Evolutionary conservation across 2,329 filamentous ascomycete genomes (phyloP).

Genomic region (Ceratocystis eucalypticola): DNA sequence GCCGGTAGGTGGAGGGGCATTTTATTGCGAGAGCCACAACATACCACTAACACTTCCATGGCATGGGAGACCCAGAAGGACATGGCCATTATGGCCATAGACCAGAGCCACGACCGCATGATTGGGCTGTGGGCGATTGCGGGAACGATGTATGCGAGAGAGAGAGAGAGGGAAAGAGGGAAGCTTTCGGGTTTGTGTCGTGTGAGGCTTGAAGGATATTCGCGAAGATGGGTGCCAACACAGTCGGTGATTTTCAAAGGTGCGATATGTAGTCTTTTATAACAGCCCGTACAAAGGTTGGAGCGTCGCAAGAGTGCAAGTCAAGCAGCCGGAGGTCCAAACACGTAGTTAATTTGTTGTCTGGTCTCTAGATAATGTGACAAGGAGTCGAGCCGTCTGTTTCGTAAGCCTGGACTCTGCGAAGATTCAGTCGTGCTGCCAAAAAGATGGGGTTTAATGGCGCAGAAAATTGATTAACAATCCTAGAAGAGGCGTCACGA

Average conservation of each 20-base stretch:
- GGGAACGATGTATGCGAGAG: not conserved
- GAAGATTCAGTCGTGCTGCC: not conserved
- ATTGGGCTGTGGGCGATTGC: not conserved
- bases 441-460: not conserved
- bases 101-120: slow-evolving; percentile 19
- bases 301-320: not conserved
- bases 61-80: slow-evolving; percentile 41
- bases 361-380: not conserved
- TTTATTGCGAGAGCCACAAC: slow-evolving; percentile 14
- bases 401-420: not conserved
- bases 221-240: too few relatives aligned
- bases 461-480: not conserved
- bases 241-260: too few relatives aligned
- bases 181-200: too few relatives aligned
- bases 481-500: too few relatives aligned
- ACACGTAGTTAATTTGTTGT: not conserved
- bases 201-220: too few relatives aligned
- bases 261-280: too few relatives aligned
- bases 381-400: not conserved
- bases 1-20: slow-evolving; percentile 10
- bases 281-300: not conserved
- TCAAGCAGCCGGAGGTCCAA: not conserved
- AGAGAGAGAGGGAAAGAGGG: too few relatives aligned
- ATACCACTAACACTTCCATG: slow-evolving; percentile 40
- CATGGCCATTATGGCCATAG: slow-evolving; percentile 32